phyloP scores from a whole-genome alignment of 208 protist species.

The Trypanosoma cruzi region DNA sequence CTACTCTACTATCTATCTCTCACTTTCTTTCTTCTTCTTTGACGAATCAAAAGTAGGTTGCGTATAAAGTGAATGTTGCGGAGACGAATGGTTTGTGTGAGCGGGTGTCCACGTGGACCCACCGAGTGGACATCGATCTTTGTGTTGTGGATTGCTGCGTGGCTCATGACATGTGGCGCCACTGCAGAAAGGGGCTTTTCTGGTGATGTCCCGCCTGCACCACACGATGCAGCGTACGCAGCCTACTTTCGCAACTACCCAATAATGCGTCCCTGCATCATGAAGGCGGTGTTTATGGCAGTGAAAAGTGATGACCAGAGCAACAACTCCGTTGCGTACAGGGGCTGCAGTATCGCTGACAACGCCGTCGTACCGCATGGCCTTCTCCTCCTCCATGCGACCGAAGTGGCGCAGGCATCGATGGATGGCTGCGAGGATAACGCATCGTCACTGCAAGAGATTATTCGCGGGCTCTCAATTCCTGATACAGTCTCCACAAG shows the following conservation, averaged over 20 bases:
- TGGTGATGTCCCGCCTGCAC: conserved; percentile 10
- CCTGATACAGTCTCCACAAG: neutral
- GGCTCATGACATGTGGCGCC: neutral
- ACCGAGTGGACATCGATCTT: too few species aligned
- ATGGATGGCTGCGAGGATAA: neutral
- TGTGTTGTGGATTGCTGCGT: neutral
- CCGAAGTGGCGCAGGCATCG: neutral
- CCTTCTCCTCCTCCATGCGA: conserved; percentile 1
- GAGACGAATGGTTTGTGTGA: too few species aligned
- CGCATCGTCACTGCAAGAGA: neutral
- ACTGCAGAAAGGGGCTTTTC: conserved; percentile 4
- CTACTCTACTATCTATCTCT: neutral
- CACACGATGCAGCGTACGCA: conserved; percentile 12
- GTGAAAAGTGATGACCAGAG: neutral
- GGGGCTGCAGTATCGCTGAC: conserved; percentile 4
- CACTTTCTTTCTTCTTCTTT: neutral
- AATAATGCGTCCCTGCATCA: conserved; percentile 3
- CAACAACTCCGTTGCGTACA: conserved; percentile 5
- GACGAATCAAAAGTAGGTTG: neutral
- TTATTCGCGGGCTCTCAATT: neutral
- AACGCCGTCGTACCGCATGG: conserved; percentile 5
- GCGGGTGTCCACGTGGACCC: too few species aligned
- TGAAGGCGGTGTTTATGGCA: neutral
- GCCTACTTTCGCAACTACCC: conserved; percentile 24
- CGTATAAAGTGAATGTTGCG: neutral